phyloP scores from a whole-genome alignment of 1,284 basidiomycete genomes.

The Erythrobasidium hasegawianum region DNA sequence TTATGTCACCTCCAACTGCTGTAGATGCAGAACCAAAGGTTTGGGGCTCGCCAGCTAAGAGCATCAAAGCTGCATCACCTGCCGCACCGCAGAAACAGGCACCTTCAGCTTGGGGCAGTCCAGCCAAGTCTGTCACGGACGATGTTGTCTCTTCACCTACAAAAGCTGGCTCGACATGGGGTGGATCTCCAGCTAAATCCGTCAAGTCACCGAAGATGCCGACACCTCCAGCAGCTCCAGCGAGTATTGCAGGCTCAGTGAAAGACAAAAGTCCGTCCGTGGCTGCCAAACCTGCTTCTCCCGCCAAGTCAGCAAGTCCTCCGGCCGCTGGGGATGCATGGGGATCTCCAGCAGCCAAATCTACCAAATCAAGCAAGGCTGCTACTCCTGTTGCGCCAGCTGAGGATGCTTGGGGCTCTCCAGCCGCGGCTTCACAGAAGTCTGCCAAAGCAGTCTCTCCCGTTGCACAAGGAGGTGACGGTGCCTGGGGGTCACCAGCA shows the following conservation, averaged over 20 bases:
- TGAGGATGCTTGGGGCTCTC: not conserved
- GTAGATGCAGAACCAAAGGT: not conserved
- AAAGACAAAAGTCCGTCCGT: not conserved
- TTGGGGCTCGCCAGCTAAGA: conserved; percentile 4
- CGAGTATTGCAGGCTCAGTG: no score
- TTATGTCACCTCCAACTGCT: not conserved
- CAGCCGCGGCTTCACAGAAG: not conserved
- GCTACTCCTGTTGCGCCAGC: not conserved
- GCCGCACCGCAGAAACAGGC: not conserved
- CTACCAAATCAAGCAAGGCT: not conserved
- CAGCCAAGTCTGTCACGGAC: not conserved
- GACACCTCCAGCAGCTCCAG: no score
- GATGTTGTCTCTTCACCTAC: not conserved
- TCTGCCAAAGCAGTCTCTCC: not conserved
- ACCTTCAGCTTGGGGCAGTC: not conserved
- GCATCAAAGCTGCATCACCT: not conserved
- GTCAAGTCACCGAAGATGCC: no score
- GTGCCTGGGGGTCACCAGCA: not conserved
- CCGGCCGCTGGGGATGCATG: not conserved
- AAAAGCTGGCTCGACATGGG: not conserved
- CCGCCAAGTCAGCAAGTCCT: not conserved
- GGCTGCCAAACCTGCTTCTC: conserved; percentile 6
- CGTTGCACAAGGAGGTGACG: not conserved
- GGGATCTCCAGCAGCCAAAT: not conserved
- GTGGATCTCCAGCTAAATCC: not conserved